Conservation (phyloP, 2,329 filamentous ascomycete species). For the Sclerotinia spermophila region DNA sequence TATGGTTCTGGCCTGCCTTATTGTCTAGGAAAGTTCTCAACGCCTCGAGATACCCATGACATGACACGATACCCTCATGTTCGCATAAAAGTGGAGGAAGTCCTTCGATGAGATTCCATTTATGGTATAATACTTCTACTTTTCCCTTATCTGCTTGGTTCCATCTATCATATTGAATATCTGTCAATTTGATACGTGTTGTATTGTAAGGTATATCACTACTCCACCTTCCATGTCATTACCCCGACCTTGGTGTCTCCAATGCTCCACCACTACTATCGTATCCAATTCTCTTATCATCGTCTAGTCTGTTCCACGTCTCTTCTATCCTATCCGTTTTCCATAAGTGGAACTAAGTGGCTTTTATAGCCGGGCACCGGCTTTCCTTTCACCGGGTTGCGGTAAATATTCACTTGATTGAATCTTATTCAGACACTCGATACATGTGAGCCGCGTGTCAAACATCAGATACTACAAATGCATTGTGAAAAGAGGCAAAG, state of each 20-base stretch:
- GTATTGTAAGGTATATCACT: background rate
- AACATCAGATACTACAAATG: background rate
- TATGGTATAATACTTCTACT: background rate
- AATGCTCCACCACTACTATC: background rate
- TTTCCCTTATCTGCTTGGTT: background rate
- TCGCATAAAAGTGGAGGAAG: background rate
- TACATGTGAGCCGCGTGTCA: background rate
- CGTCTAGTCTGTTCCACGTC: background rate
- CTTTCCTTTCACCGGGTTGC: background rate
- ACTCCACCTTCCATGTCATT: background rate
- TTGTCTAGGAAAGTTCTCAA: background rate
- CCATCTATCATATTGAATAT: background rate
- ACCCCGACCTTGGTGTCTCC: background rate
- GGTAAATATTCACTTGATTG: background rate
- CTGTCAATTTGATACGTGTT: background rate
- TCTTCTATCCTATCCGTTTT: background rate
- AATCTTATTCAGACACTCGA: background rate
- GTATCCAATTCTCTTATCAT: background rate
- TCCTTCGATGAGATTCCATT: background rate
- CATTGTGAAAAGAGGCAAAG: background rate
- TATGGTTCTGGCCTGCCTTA: background rate
- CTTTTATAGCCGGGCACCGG: background rate
- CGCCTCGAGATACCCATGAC: background rate
- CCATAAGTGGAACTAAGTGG: background rate
- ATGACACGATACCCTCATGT: background rate